A percentile compares a stretch with the other conserved stretches of the same genome.
phyloP scores from a whole-genome alignment of 2,329 filamentous ascomycete species.

The Fusarium solani-melongenae region DNA sequence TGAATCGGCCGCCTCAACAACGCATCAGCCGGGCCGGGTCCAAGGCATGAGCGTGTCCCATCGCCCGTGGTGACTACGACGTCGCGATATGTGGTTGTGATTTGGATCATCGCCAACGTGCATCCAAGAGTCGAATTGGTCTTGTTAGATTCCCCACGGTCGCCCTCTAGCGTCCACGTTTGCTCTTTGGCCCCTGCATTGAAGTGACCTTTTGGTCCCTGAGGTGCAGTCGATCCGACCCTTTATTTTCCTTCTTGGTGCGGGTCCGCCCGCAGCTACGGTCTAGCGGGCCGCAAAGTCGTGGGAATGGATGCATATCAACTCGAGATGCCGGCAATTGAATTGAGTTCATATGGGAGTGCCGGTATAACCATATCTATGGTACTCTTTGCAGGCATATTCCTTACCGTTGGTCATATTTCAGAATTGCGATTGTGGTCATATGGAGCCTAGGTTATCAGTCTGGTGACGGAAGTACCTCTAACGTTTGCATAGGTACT shows the following conservation, averaged over 20 bases:
- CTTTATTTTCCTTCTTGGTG: background rate
- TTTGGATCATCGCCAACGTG: constrained; percentile 26
- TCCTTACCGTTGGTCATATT: background rate
- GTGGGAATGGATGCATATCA: background rate
- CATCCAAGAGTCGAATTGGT: background rate
- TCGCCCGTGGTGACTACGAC: background rate
- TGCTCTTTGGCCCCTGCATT: background rate
- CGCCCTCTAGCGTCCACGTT: background rate
- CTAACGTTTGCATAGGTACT: background rate
- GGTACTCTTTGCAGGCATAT: background rate
- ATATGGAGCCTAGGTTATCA: background rate
- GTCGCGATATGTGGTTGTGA: constrained; percentile 6
- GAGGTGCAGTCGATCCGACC: background rate
- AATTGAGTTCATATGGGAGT: background rate
- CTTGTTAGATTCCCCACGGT: background rate
- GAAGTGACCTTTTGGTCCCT: background rate
- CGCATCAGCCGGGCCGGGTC: background rate
- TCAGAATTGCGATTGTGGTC: background rate
- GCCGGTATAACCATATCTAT: background rate
- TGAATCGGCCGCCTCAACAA: background rate
- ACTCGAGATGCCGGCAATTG: background rate
- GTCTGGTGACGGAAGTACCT: background rate
- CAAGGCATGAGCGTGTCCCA: background rate
- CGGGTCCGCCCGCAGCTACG: background rate
- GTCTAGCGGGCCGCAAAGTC: background rate